Base-by-base conservation (phyloP, 1,139 yeast species). In the Pichia sp. region DNA sequence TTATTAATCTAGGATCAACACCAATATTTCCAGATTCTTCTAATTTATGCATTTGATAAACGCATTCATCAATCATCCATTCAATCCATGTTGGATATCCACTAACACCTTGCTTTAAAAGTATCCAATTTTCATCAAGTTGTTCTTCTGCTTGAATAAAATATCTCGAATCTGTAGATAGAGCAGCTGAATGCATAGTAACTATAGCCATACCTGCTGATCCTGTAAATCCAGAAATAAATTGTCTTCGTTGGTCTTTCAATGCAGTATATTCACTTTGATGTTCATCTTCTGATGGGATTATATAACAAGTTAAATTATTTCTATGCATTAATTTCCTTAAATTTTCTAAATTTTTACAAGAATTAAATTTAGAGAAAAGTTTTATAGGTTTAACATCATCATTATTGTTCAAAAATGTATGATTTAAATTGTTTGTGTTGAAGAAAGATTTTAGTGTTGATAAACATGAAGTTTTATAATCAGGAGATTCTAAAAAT, bases 271-370 rank as follows among this genome's bases (percentile, higher is more conserved):
- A 69, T 47, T 76, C 80, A 13, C 76, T 68, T 48, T 70, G 78
- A 52, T 76, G 81, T 46, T 74, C 78, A 53, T 76, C 81, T 51
- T 73, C 80, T n/a, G 76, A 70, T 3, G 81, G 80, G 7, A 76
- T 62, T 25, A 76, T 65, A 50, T 76, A 76, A 3, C 39, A 16
- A 5, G 45, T 9, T 3, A 44, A 4, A n/a, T 37, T 32, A 26
- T 40, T 37, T 8, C 23, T 5, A 13, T 19, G 25, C 46, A 43
- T 43, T 8, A 33, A 22, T 15, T 23, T n/a, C 9, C 46, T 34
- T 16, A 43, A 14, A 16, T 11, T 18, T 8, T 7, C 7, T 7
- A 43, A 19, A n/a, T 31, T 16, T 21, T 15, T 4, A 4, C 28
- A 13, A 7, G 46, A 36, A 16, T 38, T 25, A 10, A 30, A 42